Conservation (phyloP, 768 basidiomycete species). For the Jaapia argillacea region DNA sequence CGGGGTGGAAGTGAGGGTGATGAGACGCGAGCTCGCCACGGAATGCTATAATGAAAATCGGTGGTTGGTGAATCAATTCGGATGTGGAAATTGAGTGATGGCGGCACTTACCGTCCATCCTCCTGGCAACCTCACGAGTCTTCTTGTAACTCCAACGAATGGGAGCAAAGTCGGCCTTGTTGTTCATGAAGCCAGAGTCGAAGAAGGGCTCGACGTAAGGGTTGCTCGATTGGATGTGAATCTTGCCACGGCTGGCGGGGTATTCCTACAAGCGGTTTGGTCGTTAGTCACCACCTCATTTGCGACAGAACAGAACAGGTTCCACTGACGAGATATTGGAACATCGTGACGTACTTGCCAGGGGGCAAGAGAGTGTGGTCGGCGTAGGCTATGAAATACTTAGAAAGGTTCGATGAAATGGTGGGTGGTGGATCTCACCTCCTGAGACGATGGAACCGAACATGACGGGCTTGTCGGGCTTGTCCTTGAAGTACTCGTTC, state of each 20-base stretch:
- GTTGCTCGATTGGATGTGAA: constrained; percentile 49
- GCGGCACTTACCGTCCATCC: constrained; percentile 61
- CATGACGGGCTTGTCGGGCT: constrained; percentile 74
- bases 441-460: constrained; percentile 62
- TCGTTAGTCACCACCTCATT: neutral
- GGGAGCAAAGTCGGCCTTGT: constrained; percentile 69
- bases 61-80: no score
- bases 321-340: constrained; percentile 49
- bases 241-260: constrained; percentile 66
- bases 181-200: constrained; percentile 72
- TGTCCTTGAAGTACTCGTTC: constrained; percentile 69
- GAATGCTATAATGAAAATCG: no score
- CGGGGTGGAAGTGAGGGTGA: constrained; percentile 68
- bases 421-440: constrained; percentile 20
- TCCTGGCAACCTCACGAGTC: constrained; percentile 59
- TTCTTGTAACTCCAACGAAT: constrained; percentile 75
- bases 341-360: constrained; percentile 66
- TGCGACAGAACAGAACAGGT: no score
- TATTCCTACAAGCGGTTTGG: no score
- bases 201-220: constrained; percentile 57
- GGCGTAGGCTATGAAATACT: constrained; percentile 38
- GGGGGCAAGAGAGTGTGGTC: constrained; percentile 63
- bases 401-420: neutral
- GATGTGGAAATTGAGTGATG: no score
- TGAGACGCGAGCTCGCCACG: constrained; percentile 65